A percentile compares a stretch with the other conserved stretches of the same genome.
Evolutionary conservation across 148 eudicot genomes (phyloP).

Genomic region (Spergularia marina): DNA sequence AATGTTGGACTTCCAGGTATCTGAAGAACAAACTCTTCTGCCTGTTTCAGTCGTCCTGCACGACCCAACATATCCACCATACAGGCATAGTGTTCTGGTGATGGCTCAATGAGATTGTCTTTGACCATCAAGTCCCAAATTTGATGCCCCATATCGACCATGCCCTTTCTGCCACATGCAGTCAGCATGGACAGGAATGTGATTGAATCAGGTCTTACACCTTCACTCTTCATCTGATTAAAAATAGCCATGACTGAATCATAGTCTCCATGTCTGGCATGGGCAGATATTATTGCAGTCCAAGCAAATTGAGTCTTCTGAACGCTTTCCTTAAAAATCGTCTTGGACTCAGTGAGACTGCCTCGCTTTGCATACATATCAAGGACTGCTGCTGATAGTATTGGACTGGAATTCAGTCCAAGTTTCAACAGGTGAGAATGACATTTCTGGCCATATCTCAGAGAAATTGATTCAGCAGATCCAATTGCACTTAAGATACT

Average conservation of each 20-base stretch:
- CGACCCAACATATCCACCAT: slow-evolving; percentile 94
- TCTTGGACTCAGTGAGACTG: slow-evolving; percentile 60
- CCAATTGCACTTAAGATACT: slow-evolving; percentile 75
- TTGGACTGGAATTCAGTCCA: slow-evolving; percentile 49
- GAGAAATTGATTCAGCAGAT: slow-evolving; percentile 66
- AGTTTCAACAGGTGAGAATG: slow-evolving; percentile 62
- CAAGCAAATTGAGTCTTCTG: slow-evolving; percentile 69
- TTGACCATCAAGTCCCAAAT: slow-evolving; percentile 63
- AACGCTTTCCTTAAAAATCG: slow-evolving; percentile 47
- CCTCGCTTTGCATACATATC: slow-evolving; percentile 96
- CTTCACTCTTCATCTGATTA: slow-evolving; percentile 51
- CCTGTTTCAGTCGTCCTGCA: slow-evolving; percentile 76
- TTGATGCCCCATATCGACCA: slow-evolving; percentile 66
- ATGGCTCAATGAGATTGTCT: slow-evolving; percentile 51
- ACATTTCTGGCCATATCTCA: slow-evolving; percentile 66
- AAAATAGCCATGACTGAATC: slow-evolving; percentile 65
- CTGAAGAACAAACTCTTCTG: slow-evolving; percentile 55
- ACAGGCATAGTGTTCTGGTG: slow-evolving; percentile 68
- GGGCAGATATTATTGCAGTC: slow-evolving; percentile 89
- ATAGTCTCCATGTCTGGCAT: slow-evolving; percentile 85
- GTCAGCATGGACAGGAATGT: slow-evolving; percentile 77
- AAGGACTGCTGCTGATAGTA: slow-evolving; percentile 69
- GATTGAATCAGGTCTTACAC: slow-evolving; percentile 63
- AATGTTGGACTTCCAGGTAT: slow-evolving; percentile 65
- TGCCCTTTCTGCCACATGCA: slow-evolving; percentile 83